phyloP scores from a whole-genome alignment of 306 rosid genomes.

The Canavalia gladiata region DNA sequence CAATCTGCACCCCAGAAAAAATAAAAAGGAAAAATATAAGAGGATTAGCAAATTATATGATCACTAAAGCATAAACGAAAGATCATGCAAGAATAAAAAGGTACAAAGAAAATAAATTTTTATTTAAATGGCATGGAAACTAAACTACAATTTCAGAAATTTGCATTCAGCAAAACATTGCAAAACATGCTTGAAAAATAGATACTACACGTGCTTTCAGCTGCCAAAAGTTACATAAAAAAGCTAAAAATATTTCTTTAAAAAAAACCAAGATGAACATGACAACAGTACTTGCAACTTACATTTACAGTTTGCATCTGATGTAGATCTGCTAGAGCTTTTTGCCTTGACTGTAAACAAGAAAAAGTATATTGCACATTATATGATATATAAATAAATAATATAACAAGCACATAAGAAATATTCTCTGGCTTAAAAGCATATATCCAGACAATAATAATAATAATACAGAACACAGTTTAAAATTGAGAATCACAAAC shows the following conservation, averaged over 20 bases:
- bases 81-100: neutral
- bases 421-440: constrained; percentile 32
- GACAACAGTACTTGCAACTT: constrained; percentile 46
- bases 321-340: constrained; percentile 88
- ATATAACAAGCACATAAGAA: constrained; percentile 27
- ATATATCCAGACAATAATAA: constrained; percentile 21
- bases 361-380: constrained; percentile 29
- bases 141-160: neutral
- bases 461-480: neutral
- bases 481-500: constrained; percentile 32
- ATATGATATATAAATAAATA: constrained; percentile 25
- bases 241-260: neutral
- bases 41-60: constrained; percentile 35
- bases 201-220: constrained; percentile 11
- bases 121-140: constrained; percentile 10
- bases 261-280: neutral
- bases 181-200: constrained; percentile 34
- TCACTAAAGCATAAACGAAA: constrained; percentile 23
- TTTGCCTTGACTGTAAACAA: constrained; percentile 87
- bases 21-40: neutral
- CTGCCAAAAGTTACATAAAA: constrained; percentile 6
- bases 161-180: constrained; percentile 4
- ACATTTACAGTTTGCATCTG: constrained; percentile 92
- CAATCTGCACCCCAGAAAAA: constrained; percentile 63
- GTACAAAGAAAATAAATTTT: neutral